These are phyloP conservation scores for Botrytis deweyae DNA, from an alignment of 2,329 filamentous ascomycete genomes.

Conservation along the genomic window DNA sequence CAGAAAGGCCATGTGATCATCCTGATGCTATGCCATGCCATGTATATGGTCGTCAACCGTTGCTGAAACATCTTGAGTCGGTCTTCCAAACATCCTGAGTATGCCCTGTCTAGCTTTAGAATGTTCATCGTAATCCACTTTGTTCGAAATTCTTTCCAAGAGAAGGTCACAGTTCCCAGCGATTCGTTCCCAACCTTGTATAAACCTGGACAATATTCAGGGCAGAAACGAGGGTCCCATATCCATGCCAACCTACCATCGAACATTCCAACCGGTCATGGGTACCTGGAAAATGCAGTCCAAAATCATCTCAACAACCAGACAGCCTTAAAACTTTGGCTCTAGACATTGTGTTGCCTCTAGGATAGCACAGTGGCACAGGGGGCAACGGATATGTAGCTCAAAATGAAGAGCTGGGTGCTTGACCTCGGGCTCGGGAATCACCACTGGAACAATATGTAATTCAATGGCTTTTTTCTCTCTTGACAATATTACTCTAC, in stretches of 20 bases:
- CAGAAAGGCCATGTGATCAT: constrained; percentile 1
- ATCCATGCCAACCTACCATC: constrained; percentile 13
- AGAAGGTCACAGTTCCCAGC: constrained; percentile 25
- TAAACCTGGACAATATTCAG: constrained; percentile 17
- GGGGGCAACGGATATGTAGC: not conserved
- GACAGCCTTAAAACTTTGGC: constrained; percentile 10
- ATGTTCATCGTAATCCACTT: constrained; percentile 22
- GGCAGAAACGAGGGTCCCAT: constrained; percentile 12
- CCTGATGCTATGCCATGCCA: constrained; percentile 8
- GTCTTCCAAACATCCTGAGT: constrained; percentile 11
- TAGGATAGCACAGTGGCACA: constrained; percentile 7
- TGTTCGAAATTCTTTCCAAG: constrained; percentile 19
- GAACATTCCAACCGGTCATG: constrained; percentile 16
- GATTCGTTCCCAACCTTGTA: constrained; percentile 25
- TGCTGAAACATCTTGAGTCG: constrained; percentile 26
- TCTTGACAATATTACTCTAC: not conserved
- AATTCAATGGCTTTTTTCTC: constrained; percentile 5
- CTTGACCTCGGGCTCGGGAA: constrained; percentile 9
- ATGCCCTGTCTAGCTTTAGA: constrained; percentile 17
- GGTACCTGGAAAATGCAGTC: not conserved
- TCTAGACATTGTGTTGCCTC: not conserved
- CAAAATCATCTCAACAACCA: not conserved
- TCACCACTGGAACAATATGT: not conserved
- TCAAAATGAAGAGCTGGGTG: constrained; percentile 2
- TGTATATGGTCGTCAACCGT: constrained; percentile 13